phyloP scores from a whole-genome alignment of 1,284 basidiomycete species.

The Moniliella sp. region DNA sequence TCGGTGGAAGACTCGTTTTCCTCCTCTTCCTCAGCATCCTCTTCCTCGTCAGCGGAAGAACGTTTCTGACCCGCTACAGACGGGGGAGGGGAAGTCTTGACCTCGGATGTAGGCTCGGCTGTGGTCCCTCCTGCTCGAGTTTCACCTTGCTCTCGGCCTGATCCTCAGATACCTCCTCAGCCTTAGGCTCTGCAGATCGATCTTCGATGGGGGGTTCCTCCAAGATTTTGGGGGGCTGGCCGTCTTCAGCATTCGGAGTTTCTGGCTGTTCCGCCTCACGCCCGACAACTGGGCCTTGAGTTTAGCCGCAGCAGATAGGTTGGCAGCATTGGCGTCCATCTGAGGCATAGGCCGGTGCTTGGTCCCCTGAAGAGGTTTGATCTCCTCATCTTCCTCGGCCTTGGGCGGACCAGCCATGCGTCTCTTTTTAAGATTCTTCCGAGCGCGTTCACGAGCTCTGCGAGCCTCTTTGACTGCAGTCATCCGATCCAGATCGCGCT shows the following conservation, averaged over 20 bases:
- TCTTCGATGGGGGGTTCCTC: not conserved
- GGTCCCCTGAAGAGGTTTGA: too few relatives aligned
- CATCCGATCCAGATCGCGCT: constrained; percentile 42
- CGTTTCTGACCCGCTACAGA: too few relatives aligned
- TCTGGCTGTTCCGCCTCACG: too few relatives aligned
- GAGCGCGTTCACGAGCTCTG: constrained; percentile 34
- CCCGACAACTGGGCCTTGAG: constrained; percentile 68
- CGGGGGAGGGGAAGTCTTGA: too few relatives aligned
- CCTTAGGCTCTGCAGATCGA: constrained; percentile 1
- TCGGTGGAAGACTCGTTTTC: too few relatives aligned
- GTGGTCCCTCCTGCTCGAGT: constrained; percentile 3
- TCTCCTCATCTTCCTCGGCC: constrained; percentile 2
- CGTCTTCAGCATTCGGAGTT: too few relatives aligned
- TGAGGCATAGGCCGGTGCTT: too few relatives aligned
- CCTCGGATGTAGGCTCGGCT: constrained; percentile 1
- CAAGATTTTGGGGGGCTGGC: too few relatives aligned
- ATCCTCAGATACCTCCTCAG: not conserved
- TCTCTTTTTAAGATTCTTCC: constrained; percentile 4
- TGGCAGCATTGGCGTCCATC: constrained; percentile 44
- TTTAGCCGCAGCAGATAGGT: constrained; percentile 78
- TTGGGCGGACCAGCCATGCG: not conserved
- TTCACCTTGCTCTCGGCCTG: constrained; percentile 5
- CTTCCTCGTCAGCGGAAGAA: constrained; percentile 39
- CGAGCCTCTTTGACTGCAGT: not conserved
- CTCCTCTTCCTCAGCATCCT: constrained; percentile 40